Percentiles rank a stretch among this genome's conserved stretches.
phyloP scores from a whole-genome alignment of 441 rosid species.

The Capsella rubella region DNA sequence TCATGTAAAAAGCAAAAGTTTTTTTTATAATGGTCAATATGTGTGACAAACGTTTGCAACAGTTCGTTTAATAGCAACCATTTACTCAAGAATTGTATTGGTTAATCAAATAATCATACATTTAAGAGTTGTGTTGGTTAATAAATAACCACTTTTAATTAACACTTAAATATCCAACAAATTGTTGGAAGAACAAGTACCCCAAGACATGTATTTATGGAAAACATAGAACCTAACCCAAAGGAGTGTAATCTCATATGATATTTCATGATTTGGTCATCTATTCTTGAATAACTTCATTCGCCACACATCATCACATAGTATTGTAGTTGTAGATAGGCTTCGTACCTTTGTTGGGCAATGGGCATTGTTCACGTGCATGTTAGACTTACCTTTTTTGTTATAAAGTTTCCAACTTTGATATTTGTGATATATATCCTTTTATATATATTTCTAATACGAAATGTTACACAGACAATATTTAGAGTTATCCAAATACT shows the following conservation, averaged over 20 bases:
- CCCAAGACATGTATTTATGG: not conserved
- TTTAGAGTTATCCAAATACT: not conserved
- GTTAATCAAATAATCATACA: no score
- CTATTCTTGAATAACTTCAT: conserved; percentile 3
- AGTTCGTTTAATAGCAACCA: no score
- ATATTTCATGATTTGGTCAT: conserved; percentile 3
- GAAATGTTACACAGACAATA: not conserved
- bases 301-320: conserved; percentile 11
- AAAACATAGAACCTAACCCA: not conserved
- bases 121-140: no score
- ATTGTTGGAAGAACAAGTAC: not conserved
- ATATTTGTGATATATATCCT: not conserved
- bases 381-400: conserved; percentile 8
- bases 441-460: not conserved
- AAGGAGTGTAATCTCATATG: not conserved
- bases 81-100: no score
- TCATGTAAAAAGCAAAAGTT: no score
- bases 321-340: not conserved
- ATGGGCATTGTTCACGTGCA: conserved; percentile 37
- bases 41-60: no score
- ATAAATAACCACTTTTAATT: no score
- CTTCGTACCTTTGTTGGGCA: conserved; percentile 23
- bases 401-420: conserved; percentile 5
- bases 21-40: no score
- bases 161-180: no score